Percentiles rank a stretch among this genome's conserved stretches.
These are phyloP conservation scores for Mucor sp. DNA, from an alignment of 371 early-diverging fungal species.

Conservation along the genomic window DNA sequence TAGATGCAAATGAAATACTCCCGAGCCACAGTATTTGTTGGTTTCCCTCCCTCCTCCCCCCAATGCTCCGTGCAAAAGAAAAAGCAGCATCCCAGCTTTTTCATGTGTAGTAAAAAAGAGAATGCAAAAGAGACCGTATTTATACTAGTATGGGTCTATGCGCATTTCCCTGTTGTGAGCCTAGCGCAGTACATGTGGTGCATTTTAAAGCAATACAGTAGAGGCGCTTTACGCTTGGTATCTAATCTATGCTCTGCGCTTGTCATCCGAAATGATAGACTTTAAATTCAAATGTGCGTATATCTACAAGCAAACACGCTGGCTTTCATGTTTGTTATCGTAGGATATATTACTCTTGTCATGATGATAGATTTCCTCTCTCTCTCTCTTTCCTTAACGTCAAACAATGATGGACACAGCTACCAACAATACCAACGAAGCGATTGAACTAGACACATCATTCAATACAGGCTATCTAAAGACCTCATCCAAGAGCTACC, in stretches of 20 bases:
- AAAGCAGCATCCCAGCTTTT: too few species aligned
- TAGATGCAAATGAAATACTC: background rate
- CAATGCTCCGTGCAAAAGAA: background rate
- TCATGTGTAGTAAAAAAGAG: background rate
- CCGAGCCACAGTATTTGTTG: background rate
- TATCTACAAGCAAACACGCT: too few species aligned
- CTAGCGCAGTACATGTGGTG: background rate
- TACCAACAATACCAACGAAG: background rate
- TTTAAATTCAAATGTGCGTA: too few species aligned
- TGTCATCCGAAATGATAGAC: too few species aligned
- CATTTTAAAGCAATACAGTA: too few species aligned
- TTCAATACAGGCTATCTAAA: constrained; percentile 8
- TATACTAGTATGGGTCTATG: background rate
- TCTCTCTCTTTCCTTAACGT: background rate
- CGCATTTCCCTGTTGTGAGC: background rate
- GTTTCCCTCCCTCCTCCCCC: background rate
- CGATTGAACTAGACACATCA: background rate
- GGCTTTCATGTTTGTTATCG: too few species aligned
- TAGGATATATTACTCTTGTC: too few species aligned
- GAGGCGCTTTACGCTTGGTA: too few species aligned
- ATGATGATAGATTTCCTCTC: background rate
- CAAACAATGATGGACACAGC: background rate
- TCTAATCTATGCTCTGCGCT: too few species aligned
- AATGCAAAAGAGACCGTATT: background rate
- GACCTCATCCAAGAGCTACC: constrained; percentile 1